phyloP scores from a whole-genome alignment of 1,284 basidiomycete genomes.

The Tremellales sp. region DNA sequence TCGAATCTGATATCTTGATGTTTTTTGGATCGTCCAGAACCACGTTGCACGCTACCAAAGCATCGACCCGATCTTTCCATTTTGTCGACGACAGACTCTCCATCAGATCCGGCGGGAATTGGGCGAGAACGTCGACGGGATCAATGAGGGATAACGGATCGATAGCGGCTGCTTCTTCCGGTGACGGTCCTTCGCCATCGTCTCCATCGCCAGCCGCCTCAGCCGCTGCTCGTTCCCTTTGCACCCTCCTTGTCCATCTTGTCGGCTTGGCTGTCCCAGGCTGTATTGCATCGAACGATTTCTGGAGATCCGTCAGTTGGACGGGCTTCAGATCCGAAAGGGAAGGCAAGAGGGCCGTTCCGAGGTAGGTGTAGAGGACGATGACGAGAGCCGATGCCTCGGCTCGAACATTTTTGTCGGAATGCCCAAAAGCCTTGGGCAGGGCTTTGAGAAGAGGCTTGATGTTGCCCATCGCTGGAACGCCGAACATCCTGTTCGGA shows the following conservation, averaged over 20 bases:
- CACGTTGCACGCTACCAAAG: slow-evolving; percentile 74
- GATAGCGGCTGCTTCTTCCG: slow-evolving; percentile 51
- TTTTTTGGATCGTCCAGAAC: slow-evolving; percentile 62
- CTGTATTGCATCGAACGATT: slow-evolving; percentile 78
- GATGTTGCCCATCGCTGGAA: slow-evolving; percentile 68
- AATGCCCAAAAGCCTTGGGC: slow-evolving; percentile 91
- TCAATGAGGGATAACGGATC: slow-evolving; percentile 84
- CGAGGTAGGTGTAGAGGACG: slow-evolving; percentile 82
- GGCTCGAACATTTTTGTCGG: slow-evolving; percentile 91
- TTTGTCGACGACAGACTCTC: slow-evolving; percentile 79
- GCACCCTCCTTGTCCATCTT: slow-evolving; percentile 72
- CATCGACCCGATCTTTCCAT: slow-evolving; percentile 98
- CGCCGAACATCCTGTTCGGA: slow-evolving; percentile 70
- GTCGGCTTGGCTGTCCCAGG: slow-evolving; percentile 75
- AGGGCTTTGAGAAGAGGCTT: slow-evolving; percentile 75
- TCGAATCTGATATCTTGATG: slow-evolving; percentile 71
- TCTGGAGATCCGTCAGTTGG: slow-evolving; percentile 94
- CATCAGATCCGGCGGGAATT: slow-evolving; percentile 71
- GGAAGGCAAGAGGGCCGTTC: slow-evolving; percentile 79
- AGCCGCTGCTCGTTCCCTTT: slow-evolving; percentile 65
- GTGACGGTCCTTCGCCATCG: slow-evolving; percentile 38
- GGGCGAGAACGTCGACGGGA: slow-evolving; percentile 70
- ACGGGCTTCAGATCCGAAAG: slow-evolving; percentile 93
- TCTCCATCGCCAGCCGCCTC: slow-evolving; percentile 48
- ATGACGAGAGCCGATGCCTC: slow-evolving; percentile 79